phyloP scores from a whole-genome alignment of 2,329 filamentous ascomycete species.

The Epichloe typhina region DNA sequence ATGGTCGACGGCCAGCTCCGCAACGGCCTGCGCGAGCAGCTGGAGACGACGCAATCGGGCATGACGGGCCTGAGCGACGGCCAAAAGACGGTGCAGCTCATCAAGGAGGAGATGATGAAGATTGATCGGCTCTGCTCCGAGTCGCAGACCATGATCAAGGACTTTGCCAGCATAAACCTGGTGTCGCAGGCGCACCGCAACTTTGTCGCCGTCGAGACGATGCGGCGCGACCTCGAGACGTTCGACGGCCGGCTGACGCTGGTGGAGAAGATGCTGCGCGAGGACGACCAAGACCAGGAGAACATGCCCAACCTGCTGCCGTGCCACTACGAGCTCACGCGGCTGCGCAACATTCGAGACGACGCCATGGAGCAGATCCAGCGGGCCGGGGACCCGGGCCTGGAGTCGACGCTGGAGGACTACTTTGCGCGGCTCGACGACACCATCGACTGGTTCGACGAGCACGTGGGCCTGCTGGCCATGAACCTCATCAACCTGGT shows the following conservation, averaged over 20 bases:
- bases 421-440: slow-evolving; percentile 81
- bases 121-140: slow-evolving; percentile 97
- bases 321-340: slow-evolving; percentile 84
- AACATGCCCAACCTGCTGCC: slow-evolving; percentile 85
- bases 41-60: slow-evolving; percentile 86
- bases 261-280: slow-evolving; percentile 64
- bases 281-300: slow-evolving; percentile 76
- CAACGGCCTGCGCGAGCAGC: slow-evolving; percentile 76
- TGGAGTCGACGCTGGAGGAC: slow-evolving; percentile 74
- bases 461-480: slow-evolving; percentile 79
- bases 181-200: slow-evolving; percentile 93
- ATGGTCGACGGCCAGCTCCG: slow-evolving; percentile 85
- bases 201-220: slow-evolving; percentile 84
- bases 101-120: slow-evolving; percentile 97
- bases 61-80: slow-evolving; percentile 82
- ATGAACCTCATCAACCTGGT: slow-evolving; percentile 83
- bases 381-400: slow-evolving; percentile 55
- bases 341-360: slow-evolving; percentile 85
- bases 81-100: slow-evolving; percentile 79
- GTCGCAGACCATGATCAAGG: slow-evolving; percentile 91
- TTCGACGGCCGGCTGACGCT: slow-evolving; percentile 67
- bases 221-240: slow-evolving; percentile 80
- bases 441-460: slow-evolving; percentile 88
- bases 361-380: slow-evolving; percentile 95
- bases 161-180: slow-evolving; percentile 86